These are phyloP conservation scores for Gleditsia sinensis DNA, from an alignment of 306 rosid genomes.

Conservation along the genomic window DNA sequence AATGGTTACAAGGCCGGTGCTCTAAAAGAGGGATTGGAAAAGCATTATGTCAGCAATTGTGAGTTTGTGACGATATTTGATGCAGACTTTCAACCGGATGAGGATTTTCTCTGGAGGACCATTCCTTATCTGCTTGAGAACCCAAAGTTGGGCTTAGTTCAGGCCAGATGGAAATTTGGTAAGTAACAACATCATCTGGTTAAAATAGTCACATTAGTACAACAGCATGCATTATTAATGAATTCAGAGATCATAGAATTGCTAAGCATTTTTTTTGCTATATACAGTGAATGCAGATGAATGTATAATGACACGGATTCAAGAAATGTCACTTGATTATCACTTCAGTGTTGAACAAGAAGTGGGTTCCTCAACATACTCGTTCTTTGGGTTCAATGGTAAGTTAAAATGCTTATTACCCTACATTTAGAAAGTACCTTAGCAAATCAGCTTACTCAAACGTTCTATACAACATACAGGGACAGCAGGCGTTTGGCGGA, in stretches of 20 bases:
- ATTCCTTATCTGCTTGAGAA: constrained; percentile 57
- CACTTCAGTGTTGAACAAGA: constrained; percentile 66
- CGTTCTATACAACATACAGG: constrained; percentile 41
- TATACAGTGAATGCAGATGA: constrained; percentile 57
- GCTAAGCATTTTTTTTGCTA: constrained; percentile 13
- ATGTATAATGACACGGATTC: constrained; percentile 59
- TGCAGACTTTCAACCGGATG: constrained; percentile 67
- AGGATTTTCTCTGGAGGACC: constrained; percentile 57
- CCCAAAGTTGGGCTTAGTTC: constrained; percentile 59
- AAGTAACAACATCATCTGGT: constrained; percentile 23
- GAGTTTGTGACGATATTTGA: constrained; percentile 61
- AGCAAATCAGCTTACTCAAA: constrained; percentile 18
- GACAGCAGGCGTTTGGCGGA: constrained; percentile 60
- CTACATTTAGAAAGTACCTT: constrained; percentile 25
- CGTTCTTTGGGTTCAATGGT: constrained; percentile 71
- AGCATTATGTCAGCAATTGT: constrained; percentile 51
- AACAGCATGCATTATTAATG: constrained; percentile 20
- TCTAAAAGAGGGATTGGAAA: constrained; percentile 57
- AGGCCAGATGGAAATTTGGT: constrained; percentile 70
- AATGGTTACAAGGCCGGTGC: constrained; percentile 72
- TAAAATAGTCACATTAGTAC: constrained; percentile 30
- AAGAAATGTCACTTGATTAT: constrained; percentile 65
- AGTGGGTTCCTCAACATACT: constrained; percentile 62
- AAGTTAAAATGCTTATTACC: constrained; percentile 16
- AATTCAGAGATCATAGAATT: constrained; percentile 8